Conservation (phyloP, 768 basidiomycete species). For the Naematelia aurantialba region DNA sequence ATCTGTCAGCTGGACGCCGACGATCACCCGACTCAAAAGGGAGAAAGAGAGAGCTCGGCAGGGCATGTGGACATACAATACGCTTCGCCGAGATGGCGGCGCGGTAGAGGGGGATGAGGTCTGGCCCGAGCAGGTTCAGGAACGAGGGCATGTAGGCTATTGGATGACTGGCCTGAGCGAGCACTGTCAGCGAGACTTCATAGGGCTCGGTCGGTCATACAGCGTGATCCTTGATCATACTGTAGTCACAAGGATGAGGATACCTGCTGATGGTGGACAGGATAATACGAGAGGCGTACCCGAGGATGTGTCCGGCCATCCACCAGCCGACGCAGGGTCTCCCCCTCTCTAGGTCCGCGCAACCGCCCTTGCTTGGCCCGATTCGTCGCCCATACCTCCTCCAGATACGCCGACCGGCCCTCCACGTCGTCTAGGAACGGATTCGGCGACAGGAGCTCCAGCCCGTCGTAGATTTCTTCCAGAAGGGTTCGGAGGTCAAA, state of each 20-base stretch:
- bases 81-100: conserved; percentile 34
- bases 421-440: conserved; percentile 5
- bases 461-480: conserved; percentile 21
- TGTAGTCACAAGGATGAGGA: too few relatives aligned
- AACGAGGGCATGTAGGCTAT: conserved; percentile 36
- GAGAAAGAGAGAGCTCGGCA: neutral
- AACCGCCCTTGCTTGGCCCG: neutral
- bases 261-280: too few relatives aligned
- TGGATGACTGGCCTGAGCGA: conserved; percentile 34
- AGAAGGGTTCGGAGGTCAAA: conserved; percentile 21
- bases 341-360: neutral
- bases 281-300: too few relatives aligned
- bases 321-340: conserved; percentile 11
- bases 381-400: neutral
- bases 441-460: conserved; percentile 13
- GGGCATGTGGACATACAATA: conserved; percentile 32
- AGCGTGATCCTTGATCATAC: too few relatives aligned
- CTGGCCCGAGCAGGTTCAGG: conserved; percentile 35
- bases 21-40: too few relatives aligned
- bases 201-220: too few relatives aligned
- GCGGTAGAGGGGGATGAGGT: conserved; percentile 40
- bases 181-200: too few relatives aligned
- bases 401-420: neutral
- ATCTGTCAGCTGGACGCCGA: neutral
- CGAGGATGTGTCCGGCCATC: conserved; percentile 4